Evolutionary conservation across 768 basidiomycete genomes (phyloP).

Genomic region (Mycena galericulata): DNA sequence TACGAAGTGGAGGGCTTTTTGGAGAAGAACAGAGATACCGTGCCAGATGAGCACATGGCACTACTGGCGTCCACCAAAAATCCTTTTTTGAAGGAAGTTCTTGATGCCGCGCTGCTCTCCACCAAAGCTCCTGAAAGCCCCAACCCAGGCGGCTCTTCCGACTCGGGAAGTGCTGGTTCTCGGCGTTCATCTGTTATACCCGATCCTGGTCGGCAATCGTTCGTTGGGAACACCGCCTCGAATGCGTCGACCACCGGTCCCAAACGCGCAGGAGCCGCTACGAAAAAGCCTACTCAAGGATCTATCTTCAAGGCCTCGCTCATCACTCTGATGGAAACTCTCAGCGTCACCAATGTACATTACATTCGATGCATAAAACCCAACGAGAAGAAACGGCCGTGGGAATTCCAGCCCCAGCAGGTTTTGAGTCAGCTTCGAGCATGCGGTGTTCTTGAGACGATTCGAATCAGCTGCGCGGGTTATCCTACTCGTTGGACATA

Average conservation of each 20-base stretch:
- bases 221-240: constrained; percentile 58
- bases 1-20: constrained; percentile 99
- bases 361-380: constrained; percentile 99
- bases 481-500: constrained; percentile 99
- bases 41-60: constrained; percentile 97
- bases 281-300: constrained; percentile 96
- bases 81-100: constrained; percentile 92
- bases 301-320: constrained; percentile 98
- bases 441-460: constrained; percentile 99
- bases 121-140: constrained; percentile 75
- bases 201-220: constrained; percentile 84
- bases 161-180: constrained; percentile 79
- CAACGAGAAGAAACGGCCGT: constrained; percentile 95
- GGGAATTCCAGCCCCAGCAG: constrained; percentile 97
- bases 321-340: constrained; percentile 95
- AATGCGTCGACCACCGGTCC: constrained; percentile 51
- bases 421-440: constrained; percentile 95
- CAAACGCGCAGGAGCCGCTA: constrained; percentile 74
- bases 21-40: constrained; percentile 99
- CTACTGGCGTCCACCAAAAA: constrained; percentile 90
- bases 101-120: constrained; percentile 89
- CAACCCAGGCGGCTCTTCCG: constrained; percentile 75
- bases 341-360: constrained; percentile 97
- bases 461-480: constrained; percentile 97
- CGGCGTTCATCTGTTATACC: constrained; percentile 89